Conservation (phyloP, 2,329 filamentous ascomycete species). For the Lecanicillium sp. region DNA sequence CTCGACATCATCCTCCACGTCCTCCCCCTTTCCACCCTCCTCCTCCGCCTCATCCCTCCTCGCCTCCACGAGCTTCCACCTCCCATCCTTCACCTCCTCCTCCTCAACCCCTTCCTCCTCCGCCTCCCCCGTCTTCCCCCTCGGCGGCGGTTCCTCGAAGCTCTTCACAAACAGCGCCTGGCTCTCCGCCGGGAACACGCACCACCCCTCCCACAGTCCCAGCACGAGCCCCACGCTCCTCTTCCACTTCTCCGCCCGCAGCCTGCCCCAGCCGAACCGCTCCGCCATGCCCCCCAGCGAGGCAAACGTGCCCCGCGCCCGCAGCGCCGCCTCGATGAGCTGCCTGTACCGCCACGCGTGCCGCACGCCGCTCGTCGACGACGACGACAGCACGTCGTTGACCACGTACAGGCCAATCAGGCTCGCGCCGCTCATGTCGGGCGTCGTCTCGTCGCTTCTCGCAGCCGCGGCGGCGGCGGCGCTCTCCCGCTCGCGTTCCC, state of each 20-base stretch:
- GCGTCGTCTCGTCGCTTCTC: conserved; percentile 40
- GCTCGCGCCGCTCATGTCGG: conserved; percentile 65
- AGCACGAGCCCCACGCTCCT: conserved; percentile 65
- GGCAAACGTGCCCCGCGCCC: conserved; percentile 64
- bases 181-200: conserved; percentile 65
- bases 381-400: conserved; percentile 72
- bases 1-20: conserved; percentile 43
- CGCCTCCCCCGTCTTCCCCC: conserved; percentile 18
- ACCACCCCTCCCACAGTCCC: conserved; percentile 65
- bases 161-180: conserved; percentile 64
- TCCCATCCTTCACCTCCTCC: conserved; percentile 32
- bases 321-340: conserved; percentile 69
- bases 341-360: conserved; percentile 84
- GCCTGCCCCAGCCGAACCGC: conserved; percentile 68
- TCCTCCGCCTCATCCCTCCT: conserved; percentile 20
- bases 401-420: conserved; percentile 75
- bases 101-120: conserved; percentile 26
- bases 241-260: conserved; percentile 81
- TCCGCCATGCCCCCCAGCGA: conserved; percentile 68
- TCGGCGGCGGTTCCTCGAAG: conserved; percentile 63
- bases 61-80: conserved; percentile 47
- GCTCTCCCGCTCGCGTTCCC: conserved; percentile 38
- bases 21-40: conserved; percentile 34
- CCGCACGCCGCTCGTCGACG: conserved; percentile 68
- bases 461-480: conserved; percentile 36